phyloP scores from a whole-genome alignment of 2,329 filamentous ascomycete species.

The Emydomyces testavorans region DNA sequence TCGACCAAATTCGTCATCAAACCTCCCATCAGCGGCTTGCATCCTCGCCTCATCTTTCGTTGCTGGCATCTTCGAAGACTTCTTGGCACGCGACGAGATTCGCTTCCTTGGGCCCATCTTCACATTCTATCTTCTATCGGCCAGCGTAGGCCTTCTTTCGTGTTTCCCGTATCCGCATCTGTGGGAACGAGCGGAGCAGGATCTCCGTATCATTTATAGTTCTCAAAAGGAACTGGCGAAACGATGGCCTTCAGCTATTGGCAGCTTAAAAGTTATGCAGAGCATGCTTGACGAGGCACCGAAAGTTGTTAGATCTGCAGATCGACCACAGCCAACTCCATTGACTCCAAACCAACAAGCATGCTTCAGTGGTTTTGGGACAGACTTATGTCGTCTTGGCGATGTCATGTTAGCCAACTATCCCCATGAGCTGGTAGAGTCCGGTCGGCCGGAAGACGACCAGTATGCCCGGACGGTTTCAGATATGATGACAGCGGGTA shows the following conservation, averaged over 20 bases:
- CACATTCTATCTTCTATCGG: slow-evolving; percentile 34
- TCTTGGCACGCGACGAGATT: slow-evolving; percentile 36
- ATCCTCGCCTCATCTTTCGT: slow-evolving; percentile 35
- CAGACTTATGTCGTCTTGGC: slow-evolving; percentile 22
- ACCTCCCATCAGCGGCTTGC: slow-evolving; percentile 28
- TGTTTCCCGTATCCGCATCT: slow-evolving; percentile 23
- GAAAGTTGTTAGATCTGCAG: slow-evolving; percentile 12
- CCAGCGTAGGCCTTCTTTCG: slow-evolving; percentile 31
- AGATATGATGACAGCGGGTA: slow-evolving; percentile 19
- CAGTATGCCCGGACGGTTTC: slow-evolving; percentile 17
- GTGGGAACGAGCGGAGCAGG: slow-evolving; percentile 19
- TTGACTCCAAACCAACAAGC: slow-evolving; percentile 19
- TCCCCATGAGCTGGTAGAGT: slow-evolving; percentile 13
- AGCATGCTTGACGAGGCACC: slow-evolving; percentile 19
- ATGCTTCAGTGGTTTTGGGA: slow-evolving; percentile 21
- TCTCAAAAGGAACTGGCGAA: slow-evolving; percentile 22
- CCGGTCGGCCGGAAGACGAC: slow-evolving; percentile 15
- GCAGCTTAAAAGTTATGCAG: slow-evolving; percentile 20
- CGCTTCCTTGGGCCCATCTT: slow-evolving; percentile 35
- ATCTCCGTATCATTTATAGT: slow-evolving; percentile 20
- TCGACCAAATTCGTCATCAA: slow-evolving; percentile 23
- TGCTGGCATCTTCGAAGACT: slow-evolving; percentile 36
- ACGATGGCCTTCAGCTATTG: slow-evolving; percentile 25
- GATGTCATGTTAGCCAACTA: slow-evolving; percentile 17
- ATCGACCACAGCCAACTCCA: slow-evolving; percentile 15